Evolutionary conservation across 305 asterid genomes (phyloP), one percentile per base, ranked within the genome.

Genomic region (Solanum chacoense): DNA sequence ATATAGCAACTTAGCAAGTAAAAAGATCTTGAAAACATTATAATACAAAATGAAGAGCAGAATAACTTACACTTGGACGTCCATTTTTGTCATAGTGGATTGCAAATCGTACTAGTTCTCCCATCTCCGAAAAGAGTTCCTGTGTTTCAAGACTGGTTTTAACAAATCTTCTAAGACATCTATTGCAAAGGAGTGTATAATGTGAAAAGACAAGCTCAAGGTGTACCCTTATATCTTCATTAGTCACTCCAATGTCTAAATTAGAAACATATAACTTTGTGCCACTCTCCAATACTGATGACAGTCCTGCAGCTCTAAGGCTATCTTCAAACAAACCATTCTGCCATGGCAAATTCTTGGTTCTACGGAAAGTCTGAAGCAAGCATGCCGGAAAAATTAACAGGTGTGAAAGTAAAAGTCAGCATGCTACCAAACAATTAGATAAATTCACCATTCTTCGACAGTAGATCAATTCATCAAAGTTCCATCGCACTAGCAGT

Each of bases 201-300:
- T 85, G 59, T 75, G 90, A 91, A 89, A 88, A 37, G 63, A 75
- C 87, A 88, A 84, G 90, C 91, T 87, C 89, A 86, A 88, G 42
- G 63, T 77, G 93, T 97, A 97, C 99, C 99, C 98, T 96, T 91
- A 97, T 97, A 90, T 97, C 99, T 90, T 95, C 95, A 88, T 91
- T 96, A 45, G 98, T 91, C 88, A 97, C 99, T 88, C 99, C 98
- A 90, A 29, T 50, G 14, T 93, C 98, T 98, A 97, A 93, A 92
- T 97, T 97, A 80, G 98, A 94, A 84, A 97, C 93, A 90, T 91
- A 93, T n/a, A 97, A 90, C 93, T 94, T 95, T 38, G 99, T 90
- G 83, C 98, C 98, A 91, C 90, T 92, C 88, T 94, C 99, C 91
- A 94, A 87, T 87, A 94, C 95, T 14, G 98, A 93, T 69, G 98